Percentiles rank a stretch among this genome's conserved stretches.
Evolutionary conservation across 1,284 basidiomycete species (phyloP).

Genomic region (Mycena citricolor): DNA sequence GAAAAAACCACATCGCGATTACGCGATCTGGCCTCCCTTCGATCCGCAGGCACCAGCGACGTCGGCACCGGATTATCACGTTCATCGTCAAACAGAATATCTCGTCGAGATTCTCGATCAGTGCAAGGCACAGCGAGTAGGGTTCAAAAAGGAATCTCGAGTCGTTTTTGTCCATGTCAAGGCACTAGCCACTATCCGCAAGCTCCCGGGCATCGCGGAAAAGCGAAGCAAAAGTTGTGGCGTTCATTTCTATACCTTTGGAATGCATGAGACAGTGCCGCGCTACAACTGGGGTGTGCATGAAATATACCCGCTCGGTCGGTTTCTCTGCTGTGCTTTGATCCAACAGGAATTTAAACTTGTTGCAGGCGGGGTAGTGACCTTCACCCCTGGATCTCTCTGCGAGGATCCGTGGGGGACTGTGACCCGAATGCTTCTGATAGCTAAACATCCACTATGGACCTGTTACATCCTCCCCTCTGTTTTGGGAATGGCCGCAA

Average conservation of each 20-base stretch:
- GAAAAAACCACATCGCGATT: slow-evolving; percentile 31
- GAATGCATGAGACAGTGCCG: slow-evolving; percentile 52
- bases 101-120: slow-evolving; percentile 46
- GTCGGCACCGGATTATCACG: slow-evolving; percentile 19
- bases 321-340: slow-evolving; percentile 21
- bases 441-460: slow-evolving; percentile 65
- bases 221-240: slow-evolving; percentile 43
- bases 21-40: slow-evolving; percentile 36
- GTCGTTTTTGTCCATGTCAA: slow-evolving; percentile 67
- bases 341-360: slow-evolving; percentile 16
- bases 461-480: slow-evolving; percentile 59
- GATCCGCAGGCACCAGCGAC: too few relatives aligned
- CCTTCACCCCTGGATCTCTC: slow-evolving; percentile 63
- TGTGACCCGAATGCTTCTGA: slow-evolving; percentile 44
- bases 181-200: slow-evolving; percentile 46
- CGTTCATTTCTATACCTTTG: slow-evolving; percentile 64
- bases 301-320: slow-evolving; percentile 67
- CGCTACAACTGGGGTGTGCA: slow-evolving; percentile 54
- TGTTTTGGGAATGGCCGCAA: slow-evolving; percentile 50
- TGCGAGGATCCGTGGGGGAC: slow-evolving; percentile 47
- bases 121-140: slow-evolving; percentile 38
- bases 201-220: slow-evolving; percentile 46
- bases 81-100: slow-evolving; percentile 41
- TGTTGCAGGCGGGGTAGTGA: slow-evolving; percentile 60
- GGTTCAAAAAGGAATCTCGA: slow-evolving; percentile 40